phyloP scores from a whole-genome alignment of 192 early-diverging fungal species.

The Irineochytrium annulatum region DNA sequence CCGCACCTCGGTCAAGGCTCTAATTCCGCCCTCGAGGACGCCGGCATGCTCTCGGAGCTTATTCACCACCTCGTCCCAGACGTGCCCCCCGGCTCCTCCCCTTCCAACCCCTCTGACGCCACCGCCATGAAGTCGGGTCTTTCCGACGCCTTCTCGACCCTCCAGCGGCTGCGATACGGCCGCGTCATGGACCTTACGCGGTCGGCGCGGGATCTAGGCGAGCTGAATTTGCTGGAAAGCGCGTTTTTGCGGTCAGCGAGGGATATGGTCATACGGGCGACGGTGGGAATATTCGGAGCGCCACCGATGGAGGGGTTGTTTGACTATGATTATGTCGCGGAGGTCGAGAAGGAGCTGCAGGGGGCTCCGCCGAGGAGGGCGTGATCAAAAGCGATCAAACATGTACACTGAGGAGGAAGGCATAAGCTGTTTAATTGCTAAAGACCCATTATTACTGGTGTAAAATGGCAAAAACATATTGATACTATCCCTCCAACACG shows the following conservation, averaged over 20 bases:
- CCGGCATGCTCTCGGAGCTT: constrained; percentile 16
- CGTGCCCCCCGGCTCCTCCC: not conserved
- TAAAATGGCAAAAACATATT: no score
- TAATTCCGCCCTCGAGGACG: constrained; percentile 24
- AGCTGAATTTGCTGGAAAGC: constrained; percentile 3
- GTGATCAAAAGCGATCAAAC: no score
- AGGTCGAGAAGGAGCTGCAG: constrained; percentile 13
- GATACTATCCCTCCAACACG: no score
- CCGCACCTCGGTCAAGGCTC: constrained; percentile 27
- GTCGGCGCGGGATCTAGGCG: not conserved
- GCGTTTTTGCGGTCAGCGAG: not conserved
- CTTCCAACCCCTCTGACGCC: not conserved
- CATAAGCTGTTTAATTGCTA: no score
- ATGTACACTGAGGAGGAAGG: no score
- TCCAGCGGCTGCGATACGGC: constrained; percentile 10
- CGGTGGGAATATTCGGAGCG: not conserved
- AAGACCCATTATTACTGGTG: no score
- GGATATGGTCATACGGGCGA: not conserved
- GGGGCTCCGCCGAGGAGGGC: no score
- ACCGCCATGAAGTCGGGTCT: not conserved
- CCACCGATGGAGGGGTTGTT: constrained; percentile 3
- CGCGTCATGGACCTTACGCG: constrained; percentile 4
- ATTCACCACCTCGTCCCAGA: not conserved
- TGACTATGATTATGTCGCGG: constrained; percentile 4
- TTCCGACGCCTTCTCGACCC: constrained; percentile 13